A percentile compares a stretch with the other conserved stretches of the same genome.
These are phyloP conservation scores for Talaromyces islandicus DNA, from an alignment of 2,329 filamentous ascomycete genomes.

Conservation along the genomic window DNA sequence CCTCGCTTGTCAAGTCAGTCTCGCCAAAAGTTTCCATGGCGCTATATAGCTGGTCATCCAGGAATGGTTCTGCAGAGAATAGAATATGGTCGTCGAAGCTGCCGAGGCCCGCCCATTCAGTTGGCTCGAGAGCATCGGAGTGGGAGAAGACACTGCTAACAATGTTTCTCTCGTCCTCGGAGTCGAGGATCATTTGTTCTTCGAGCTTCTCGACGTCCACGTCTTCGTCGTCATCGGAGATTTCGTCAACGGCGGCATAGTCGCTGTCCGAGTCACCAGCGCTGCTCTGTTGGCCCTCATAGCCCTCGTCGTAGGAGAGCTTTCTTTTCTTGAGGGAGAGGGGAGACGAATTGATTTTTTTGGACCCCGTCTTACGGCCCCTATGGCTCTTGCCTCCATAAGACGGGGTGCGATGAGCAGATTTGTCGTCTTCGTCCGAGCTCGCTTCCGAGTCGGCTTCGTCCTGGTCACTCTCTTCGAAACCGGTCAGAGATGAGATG, in stretches of 20 bases:
- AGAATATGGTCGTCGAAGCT: constrained; percentile 38
- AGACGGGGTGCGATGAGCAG: constrained; percentile 37
- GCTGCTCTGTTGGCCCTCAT: constrained; percentile 24
- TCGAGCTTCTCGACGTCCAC: constrained; percentile 71
- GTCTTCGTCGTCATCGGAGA: constrained; percentile 71
- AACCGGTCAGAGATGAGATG: constrained; percentile 31
- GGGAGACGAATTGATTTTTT: constrained; percentile 20
- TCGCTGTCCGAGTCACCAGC: constrained; percentile 45
- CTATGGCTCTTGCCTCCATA: constrained; percentile 28
- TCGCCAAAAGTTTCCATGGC: constrained; percentile 34
- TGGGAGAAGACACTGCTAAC: constrained; percentile 17
- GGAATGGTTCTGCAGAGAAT: constrained; percentile 35
- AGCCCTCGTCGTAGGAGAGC: constrained; percentile 29
- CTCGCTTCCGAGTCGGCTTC: constrained; percentile 33
- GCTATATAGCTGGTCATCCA: constrained; percentile 37
- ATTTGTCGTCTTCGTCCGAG: constrained; percentile 40
- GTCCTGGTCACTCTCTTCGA: constrained; percentile 31
- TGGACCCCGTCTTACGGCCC: constrained; percentile 36
- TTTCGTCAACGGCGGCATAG: constrained; percentile 71
- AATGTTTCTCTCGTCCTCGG: constrained; percentile 28
- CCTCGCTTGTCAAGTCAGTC: constrained; percentile 29
- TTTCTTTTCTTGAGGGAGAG: constrained; percentile 26
- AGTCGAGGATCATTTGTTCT: constrained; percentile 64
- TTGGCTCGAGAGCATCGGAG: constrained; percentile 19
- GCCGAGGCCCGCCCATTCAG: constrained; percentile 51